Percentiles rank a stretch among this genome's conserved stretches.
Conservation (phyloP, 371 early-diverging fungal species). For the Chytridium lagenaria region DNA sequence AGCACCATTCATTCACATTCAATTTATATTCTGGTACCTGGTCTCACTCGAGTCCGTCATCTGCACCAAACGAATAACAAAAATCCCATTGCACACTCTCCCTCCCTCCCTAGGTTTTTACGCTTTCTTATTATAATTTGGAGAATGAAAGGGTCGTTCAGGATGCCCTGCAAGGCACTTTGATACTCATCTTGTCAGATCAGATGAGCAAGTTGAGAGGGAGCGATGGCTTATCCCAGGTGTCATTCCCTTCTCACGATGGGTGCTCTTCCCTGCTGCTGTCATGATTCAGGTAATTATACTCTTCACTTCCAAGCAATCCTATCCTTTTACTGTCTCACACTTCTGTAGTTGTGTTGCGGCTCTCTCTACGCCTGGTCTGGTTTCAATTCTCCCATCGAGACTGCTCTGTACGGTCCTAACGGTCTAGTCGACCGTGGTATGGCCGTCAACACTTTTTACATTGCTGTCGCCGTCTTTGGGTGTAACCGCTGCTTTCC, state of each 20-base stretch:
- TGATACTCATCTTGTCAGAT: constrained; percentile 42
- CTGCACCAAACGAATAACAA: no score
- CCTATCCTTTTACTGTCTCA: neutral
- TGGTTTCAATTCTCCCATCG: constrained; percentile 68
- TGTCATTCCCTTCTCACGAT: constrained; percentile 56
- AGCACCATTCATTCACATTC: no score
- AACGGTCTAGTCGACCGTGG: constrained; percentile 42
- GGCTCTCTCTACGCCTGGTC: constrained; percentile 76
- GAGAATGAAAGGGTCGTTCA: no score
- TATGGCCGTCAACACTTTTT: constrained; percentile 69
- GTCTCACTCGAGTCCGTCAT: no score
- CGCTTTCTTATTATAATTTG: no score
- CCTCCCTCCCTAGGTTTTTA: no score
- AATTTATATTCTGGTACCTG: no score
- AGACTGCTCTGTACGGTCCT: constrained; percentile 54
- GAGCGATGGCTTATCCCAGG: constrained; percentile 45
- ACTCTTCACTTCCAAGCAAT: neutral
- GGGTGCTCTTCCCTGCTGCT: constrained; percentile 65
- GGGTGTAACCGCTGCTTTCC: constrained; percentile 66
- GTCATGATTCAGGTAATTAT: constrained; percentile 62
- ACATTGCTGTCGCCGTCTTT: constrained; percentile 68
- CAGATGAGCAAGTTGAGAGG: constrained; percentile 41
- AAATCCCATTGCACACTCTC: no score
- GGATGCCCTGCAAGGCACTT: no score
- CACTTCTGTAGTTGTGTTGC: constrained; percentile 53